Conservation (phyloP, 164 flowering plant species). For the Santalum album region DNA sequence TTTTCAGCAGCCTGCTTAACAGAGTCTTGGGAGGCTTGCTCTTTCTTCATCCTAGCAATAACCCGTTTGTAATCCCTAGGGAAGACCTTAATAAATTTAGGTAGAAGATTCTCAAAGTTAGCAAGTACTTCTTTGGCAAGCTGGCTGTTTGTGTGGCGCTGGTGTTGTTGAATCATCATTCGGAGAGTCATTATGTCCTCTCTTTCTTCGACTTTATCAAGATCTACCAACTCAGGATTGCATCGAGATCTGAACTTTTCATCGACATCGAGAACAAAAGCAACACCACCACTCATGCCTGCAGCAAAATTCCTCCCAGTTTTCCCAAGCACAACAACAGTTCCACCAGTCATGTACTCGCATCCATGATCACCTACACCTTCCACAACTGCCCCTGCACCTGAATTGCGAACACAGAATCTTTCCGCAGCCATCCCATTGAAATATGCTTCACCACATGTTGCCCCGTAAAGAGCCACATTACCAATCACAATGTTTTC, state of each 20-base stretch:
- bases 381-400: constrained; percentile 93
- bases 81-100: constrained; percentile 86
- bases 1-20: constrained; percentile 24
- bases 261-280: constrained; percentile 88
- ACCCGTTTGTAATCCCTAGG: constrained; percentile 90
- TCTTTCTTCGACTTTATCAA: constrained; percentile 90
- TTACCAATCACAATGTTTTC: constrained; percentile 96
- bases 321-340: constrained; percentile 86
- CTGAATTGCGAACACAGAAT: constrained; percentile 97
- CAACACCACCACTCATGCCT: constrained; percentile 99
- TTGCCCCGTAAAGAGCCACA: constrained; percentile 99
- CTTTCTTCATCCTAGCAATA: constrained; percentile 56
- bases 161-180: constrained; percentile 98
- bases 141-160: constrained; percentile 80
- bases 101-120: constrained; percentile 64
- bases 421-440: constrained; percentile 99
- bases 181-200: constrained; percentile 73
- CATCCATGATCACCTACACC: constrained; percentile 99
- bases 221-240: constrained; percentile 91
- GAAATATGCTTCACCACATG: constrained; percentile 90
- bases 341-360: constrained; percentile 99
- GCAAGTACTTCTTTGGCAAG: constrained; percentile 77
- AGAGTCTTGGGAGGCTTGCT: constrained; percentile 32
- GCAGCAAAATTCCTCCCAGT: constrained; percentile 99
- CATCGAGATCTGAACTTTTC: constrained; percentile 61